Evolutionary conservation across 2,329 filamentous ascomycete species (phyloP).

Genomic region (Lasiodiplodia sp.): DNA sequence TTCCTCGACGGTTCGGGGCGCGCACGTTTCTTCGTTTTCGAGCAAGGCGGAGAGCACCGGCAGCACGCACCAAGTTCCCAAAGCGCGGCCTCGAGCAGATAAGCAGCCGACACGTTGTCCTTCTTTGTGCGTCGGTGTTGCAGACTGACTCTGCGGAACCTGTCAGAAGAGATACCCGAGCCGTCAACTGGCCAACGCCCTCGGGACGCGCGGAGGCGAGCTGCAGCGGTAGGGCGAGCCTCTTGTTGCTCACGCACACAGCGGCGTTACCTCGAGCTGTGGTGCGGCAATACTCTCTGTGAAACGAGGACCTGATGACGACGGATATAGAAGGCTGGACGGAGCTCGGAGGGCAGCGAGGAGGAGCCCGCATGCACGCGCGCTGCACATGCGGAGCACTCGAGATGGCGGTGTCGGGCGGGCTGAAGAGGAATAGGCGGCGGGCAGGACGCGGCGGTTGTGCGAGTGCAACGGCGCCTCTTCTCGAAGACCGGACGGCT

Average conservation of each 20-base stretch:
- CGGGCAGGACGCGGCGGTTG: slow-evolving; percentile 2
- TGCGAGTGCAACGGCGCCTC: slow-evolving; percentile 21
- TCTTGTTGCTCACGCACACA: slow-evolving; percentile 5
- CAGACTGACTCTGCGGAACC: slow-evolving; percentile 24
- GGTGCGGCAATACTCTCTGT: neutral
- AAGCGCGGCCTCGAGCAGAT: slow-evolving; percentile 21
- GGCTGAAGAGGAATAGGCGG: slow-evolving; percentile 1
- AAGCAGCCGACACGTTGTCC: slow-evolving; percentile 18
- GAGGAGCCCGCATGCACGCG: slow-evolving; percentile 11
- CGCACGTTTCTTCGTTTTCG: too few species aligned
- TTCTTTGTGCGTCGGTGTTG: slow-evolving; percentile 13
- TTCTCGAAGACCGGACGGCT: neutral
- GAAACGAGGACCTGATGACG: slow-evolving; percentile 15
- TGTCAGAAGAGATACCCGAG: slow-evolving; percentile 1
- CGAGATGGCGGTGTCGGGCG: slow-evolving; percentile 11
- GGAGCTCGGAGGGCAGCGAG: slow-evolving; percentile 12
- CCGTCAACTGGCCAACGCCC: neutral
- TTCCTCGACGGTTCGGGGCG: too few species aligned
- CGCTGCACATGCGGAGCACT: neutral
- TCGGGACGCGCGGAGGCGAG: slow-evolving; percentile 1
- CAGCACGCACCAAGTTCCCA: neutral
- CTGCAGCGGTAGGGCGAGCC: neutral
- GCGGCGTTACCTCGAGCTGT: neutral
- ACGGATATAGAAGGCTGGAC: slow-evolving; percentile 1
- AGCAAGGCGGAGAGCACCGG: slow-evolving; percentile 3